These are phyloP conservation scores for Schizophyllum commune DNA, from an alignment of 1,284 basidiomycete genomes.

Conservation along the genomic window DNA sequence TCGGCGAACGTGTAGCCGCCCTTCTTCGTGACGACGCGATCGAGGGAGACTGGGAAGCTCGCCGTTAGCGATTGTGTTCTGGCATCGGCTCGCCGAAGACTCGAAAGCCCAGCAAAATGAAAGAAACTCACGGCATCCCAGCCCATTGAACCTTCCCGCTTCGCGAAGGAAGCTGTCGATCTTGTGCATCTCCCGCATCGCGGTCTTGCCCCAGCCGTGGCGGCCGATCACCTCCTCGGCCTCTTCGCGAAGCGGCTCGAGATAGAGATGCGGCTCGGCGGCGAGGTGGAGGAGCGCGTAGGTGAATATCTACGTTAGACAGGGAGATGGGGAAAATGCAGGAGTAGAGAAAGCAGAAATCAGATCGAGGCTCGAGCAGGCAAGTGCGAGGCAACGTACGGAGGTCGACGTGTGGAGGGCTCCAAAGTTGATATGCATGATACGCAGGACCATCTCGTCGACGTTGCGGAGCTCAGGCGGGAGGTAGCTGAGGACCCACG, in stretches of 20 bases:
- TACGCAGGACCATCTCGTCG: constrained; percentile 3
- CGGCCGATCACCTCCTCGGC: constrained; percentile 18
- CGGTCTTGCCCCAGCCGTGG: constrained; percentile 28
- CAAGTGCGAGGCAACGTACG: not conserved
- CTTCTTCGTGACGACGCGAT: constrained; percentile 12
- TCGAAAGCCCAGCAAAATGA: not conserved
- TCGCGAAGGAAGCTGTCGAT: constrained; percentile 32
- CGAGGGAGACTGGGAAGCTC: constrained; percentile 9
- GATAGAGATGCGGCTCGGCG: constrained; percentile 20
- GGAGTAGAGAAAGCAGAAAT: too few species aligned
- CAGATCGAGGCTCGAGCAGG: too few species aligned
- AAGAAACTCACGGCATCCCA: constrained; percentile 14
- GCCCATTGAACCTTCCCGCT: constrained; percentile 21
- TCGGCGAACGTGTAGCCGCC: constrained; percentile 19
- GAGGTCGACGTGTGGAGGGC: constrained; percentile 10
- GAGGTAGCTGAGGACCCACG: constrained; percentile 11
- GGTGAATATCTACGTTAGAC: constrained; percentile 27
- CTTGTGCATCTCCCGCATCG: constrained; percentile 25
- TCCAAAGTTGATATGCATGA: constrained; percentile 10
- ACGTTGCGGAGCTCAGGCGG: constrained; percentile 2
- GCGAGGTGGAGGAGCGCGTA: constrained; percentile 28
- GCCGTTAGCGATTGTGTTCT: not conserved
- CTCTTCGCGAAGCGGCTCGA: constrained; percentile 27
- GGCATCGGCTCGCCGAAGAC: too few species aligned
- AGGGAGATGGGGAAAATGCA: too few species aligned